These are phyloP conservation scores for Venustampulla echinocandica DNA, from an alignment of 495 filamentous ascomycete genomes.

Conservation along the genomic window DNA sequence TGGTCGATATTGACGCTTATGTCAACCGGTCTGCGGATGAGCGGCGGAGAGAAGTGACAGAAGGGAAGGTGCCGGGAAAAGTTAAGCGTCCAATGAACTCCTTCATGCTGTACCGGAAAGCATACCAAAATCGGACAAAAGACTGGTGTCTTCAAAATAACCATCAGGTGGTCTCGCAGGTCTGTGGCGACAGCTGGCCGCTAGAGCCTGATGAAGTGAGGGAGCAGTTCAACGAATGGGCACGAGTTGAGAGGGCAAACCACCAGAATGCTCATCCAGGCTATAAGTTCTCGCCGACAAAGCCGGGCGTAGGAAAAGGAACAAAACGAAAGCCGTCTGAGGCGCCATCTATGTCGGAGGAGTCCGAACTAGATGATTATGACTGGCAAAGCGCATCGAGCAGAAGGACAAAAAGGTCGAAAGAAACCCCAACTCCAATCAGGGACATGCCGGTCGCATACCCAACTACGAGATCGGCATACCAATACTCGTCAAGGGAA, in stretches of 20 bases:
- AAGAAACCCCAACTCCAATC: slow-evolving; percentile 20
- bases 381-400: slow-evolving; percentile 27
- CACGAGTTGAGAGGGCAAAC: slow-evolving; percentile 74
- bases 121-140: slow-evolving; percentile 82
- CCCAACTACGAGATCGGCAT: slow-evolving; percentile 24
- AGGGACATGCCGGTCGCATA: slow-evolving; percentile 23
- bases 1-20: slow-evolving; percentile 75
- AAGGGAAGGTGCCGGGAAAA: slow-evolving; percentile 61
- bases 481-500: slow-evolving; percentile 21
- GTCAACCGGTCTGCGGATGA: slow-evolving; percentile 62
- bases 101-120: slow-evolving; percentile 96
- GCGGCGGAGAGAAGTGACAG: slow-evolving; percentile 56
- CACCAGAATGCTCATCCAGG: slow-evolving; percentile 80
- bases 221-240: slow-evolving; percentile 72
- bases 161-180: slow-evolving; percentile 83
- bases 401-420: slow-evolving; percentile 26
- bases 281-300: slow-evolving; percentile 91
- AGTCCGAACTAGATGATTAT: slow-evolving; percentile 33
- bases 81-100: slow-evolving; percentile 94
- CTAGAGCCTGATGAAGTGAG: slow-evolving; percentile 63
- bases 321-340: slow-evolving; percentile 37
- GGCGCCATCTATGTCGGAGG: slow-evolving; percentile 30
- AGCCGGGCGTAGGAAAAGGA: slow-evolving; percentile 40
- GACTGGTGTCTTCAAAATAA: slow-evolving; percentile 78
- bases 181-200: slow-evolving; percentile 79